Evolutionary conservation across 2,329 filamentous ascomycete genomes (phyloP), one percentile per base, ranked within the genome.

Genomic region (Beauveria sp.): DNA sequence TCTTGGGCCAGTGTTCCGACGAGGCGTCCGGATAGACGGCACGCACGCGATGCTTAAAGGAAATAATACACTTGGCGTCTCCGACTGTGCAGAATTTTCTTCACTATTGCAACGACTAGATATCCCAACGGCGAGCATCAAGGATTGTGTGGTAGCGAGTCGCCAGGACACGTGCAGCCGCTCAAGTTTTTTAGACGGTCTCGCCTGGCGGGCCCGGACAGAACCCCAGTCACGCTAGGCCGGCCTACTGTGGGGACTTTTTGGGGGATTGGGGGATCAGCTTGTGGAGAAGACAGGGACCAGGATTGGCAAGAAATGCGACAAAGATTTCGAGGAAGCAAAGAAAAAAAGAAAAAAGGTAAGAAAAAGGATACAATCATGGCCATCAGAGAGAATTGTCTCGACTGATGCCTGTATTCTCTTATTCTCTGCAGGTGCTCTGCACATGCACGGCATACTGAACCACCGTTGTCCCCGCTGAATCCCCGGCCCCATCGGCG

Each of bases 21-120:
- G 56, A 59, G 34, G 46, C 47, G 47, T 48, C 47, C 56, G 56
- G 56, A 52, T 44, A 40, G 52, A 43, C 56, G 56, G 56, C 56
- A 59, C 56, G 24, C 20, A 16, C 4, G 55, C 44, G 22, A 57
- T 30, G 24, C 7, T 24, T 24, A 24, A n/a, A 52, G 47, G 44
- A 50, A 58, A 58, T 43, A 58, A 50, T 28, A 40, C 5, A 46
- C 53, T 41, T 58, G 55, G 55, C 34, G 34, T 37, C 5, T 37
- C 14, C 14, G 12, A 6, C 14, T 16, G 12, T 14, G 34, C 46
- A 41, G 22, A 28, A 5, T 20, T 20, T 41, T 43, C 41, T 26
- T 18, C 5, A 37, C 34, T 37, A 16, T 37, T 37, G 22, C 44
- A 18, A 16, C 7, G 22, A 26, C 14, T 47, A 16, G 8, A 26